Evolutionary conservation across 805 yeast genomes (phyloP).

Genomic region (Schizosaccharomyces cryophilus): DNA sequence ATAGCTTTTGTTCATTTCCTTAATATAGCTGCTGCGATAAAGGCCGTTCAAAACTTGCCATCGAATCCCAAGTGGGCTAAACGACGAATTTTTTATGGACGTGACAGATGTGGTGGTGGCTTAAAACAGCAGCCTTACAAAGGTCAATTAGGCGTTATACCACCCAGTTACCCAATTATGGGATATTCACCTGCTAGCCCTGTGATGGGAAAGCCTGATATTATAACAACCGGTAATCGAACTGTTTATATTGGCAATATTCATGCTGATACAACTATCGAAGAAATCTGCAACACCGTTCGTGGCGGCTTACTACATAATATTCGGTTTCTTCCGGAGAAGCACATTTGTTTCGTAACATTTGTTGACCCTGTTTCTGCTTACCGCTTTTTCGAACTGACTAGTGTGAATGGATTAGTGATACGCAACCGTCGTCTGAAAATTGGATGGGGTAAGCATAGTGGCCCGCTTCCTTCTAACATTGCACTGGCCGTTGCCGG

Average conservation of each 20-base stretch:
- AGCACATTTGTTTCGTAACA: constrained; percentile 83
- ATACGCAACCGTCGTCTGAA: constrained; percentile 68
- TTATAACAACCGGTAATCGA: constrained; percentile 37
- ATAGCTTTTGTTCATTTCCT: constrained; percentile 64
- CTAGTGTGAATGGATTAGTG: constrained; percentile 68
- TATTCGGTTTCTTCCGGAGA: constrained; percentile 54
- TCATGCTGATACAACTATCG: constrained; percentile 68
- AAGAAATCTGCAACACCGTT: constrained; percentile 86
- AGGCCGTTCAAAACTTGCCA: constrained; percentile 57
- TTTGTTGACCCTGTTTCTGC: constrained; percentile 94
- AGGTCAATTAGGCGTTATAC: neutral
- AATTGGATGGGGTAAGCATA: constrained; percentile 95
- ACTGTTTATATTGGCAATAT: constrained; percentile 78
- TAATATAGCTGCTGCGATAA: constrained; percentile 62
- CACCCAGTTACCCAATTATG: neutral
- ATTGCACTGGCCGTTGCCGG: constrained; percentile 71
- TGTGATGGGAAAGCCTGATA: neutral
- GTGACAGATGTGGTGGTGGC: constrained; percentile 81
- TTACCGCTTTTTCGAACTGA: constrained; percentile 87
- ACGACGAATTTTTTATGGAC: constrained; percentile 70
- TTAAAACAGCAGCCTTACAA: constrained; percentile 34
- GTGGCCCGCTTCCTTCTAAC: constrained; percentile 75
- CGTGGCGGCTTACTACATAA: constrained; percentile 83
- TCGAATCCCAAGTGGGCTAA: constrained; percentile 42
- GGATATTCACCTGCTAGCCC: neutral